Evolutionary conservation across 352 stramenopile genomes (phyloP).

Genomic region (Phytophthora cajani): DNA sequence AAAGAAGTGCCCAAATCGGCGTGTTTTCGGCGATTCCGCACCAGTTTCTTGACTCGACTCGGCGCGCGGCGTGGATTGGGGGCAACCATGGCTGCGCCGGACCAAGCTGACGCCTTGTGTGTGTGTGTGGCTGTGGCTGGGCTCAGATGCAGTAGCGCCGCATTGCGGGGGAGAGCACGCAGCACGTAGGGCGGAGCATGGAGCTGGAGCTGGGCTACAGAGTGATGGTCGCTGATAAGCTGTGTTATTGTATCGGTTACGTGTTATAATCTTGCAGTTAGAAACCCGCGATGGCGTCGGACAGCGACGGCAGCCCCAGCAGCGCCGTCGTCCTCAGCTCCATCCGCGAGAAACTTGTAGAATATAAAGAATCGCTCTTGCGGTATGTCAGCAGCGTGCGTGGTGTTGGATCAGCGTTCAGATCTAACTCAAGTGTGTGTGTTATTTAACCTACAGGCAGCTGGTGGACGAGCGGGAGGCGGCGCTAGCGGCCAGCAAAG

Average conservation of each 20-base stretch:
- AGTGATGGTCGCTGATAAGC: slow-evolving; percentile 34
- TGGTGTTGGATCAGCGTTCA: not conserved
- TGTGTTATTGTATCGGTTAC: slow-evolving; percentile 36
- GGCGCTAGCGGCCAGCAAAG: slow-evolving; percentile 31
- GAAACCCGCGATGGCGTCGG: slow-evolving; percentile 56
- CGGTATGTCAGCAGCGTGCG: slow-evolving; percentile 38
- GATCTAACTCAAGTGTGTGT: not conserved
- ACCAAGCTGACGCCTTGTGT: slow-evolving; percentile 17
- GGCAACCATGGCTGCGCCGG: not conserved
- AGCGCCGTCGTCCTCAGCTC: slow-evolving; percentile 53
- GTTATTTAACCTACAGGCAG: slow-evolving; percentile 45
- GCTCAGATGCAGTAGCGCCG: slow-evolving; percentile 42
- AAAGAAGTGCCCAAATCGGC: slow-evolving; percentile 16
- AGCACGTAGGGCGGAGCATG: slow-evolving; percentile 28
- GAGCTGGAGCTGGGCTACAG: not conserved
- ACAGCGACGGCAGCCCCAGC: slow-evolving; percentile 42
- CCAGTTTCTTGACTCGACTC: not conserved
- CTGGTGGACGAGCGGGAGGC: slow-evolving; percentile 63
- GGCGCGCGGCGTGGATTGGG: not conserved
- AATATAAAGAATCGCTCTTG: slow-evolving; percentile 77
- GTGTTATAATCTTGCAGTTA: slow-evolving; percentile 42
- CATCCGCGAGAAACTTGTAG: slow-evolving; percentile 71
- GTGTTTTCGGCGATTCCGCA: slow-evolving; percentile 25
- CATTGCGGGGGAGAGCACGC: slow-evolving; percentile 26
- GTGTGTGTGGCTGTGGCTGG: slow-evolving; percentile 20